Evolutionary conservation across 345 rosid species (phyloP), one percentile per base, ranked within the genome.

Genomic region (Gossypium turneri): DNA sequence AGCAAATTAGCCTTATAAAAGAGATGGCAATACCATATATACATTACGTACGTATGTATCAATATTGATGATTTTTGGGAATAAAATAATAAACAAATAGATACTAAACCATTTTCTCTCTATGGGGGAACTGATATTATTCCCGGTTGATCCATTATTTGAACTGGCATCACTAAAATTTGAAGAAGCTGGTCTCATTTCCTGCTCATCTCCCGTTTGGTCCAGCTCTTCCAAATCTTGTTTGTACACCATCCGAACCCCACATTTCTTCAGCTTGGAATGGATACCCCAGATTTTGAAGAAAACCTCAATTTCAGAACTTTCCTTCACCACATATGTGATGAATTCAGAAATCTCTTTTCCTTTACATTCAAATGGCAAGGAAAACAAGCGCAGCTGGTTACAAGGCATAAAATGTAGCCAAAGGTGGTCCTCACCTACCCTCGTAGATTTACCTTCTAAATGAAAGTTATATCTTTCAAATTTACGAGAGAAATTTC

Each of bases 391-490:
- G 1, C 9, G 25, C 2, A 19, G 1, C 12, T 20, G 20, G 60
- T 57, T 4, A 57, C 27, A 12, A 57, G 34, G 34, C 8, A 58
- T 9, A 56, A 9, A 58, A 58, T 11, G 1, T 4, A 58, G 17
- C 63, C 63, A 58, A 24, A 58, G 34, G 38, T 58, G 62, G 34
- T 22, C 62, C 62, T 22, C 13, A 2, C 16, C 12, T 2, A 58
- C 29, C 16, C 16, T 0, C 16, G 12, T n/a, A 41, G 13, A 9
- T 10, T 19, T 9, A 7, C 41, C 6, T 0, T 0, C 8, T 0
- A 68, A 16, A 68, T 12, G 19, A 48, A 24, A 51, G 15, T 0
- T 0, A 11, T 0, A 0, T 17, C 1, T 3, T 41, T 0, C 9
- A 19, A 38, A 48, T 41, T n/a, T 1, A n/a, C 3, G 25, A 41